phyloP scores from a whole-genome alignment of 805 yeast species.

The Starmerella tilneyi region DNA sequence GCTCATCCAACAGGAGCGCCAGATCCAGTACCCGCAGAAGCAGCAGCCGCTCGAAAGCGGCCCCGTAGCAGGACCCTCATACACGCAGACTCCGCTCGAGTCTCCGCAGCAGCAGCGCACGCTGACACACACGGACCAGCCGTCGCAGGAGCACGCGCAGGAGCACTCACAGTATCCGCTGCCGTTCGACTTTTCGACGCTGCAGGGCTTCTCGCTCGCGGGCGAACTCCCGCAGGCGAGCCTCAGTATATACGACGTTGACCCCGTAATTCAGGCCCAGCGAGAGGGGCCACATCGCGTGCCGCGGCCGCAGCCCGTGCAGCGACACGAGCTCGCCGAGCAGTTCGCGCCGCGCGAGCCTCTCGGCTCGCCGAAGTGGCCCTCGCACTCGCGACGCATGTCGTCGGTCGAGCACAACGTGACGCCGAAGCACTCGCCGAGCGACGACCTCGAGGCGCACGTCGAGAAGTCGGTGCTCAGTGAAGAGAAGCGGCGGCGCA shows the following conservation, averaged over 20 bases:
- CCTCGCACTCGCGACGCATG: background rate
- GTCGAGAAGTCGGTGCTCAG: constrained; percentile 29
- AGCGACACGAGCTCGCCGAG: constrained; percentile 22
- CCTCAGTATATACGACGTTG: constrained; percentile 20
- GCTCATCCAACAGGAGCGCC: constrained; percentile 35
- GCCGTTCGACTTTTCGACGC: constrained; percentile 26
- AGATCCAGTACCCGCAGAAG: constrained; percentile 30
- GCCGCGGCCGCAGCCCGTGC: constrained; percentile 12
- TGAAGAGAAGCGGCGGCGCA: constrained; percentile 69
- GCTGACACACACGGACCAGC: constrained; percentile 22
- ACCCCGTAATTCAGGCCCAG: constrained; percentile 20
- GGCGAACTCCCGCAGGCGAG: constrained; percentile 28
- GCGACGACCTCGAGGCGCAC: background rate
- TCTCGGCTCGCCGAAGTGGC: background rate
- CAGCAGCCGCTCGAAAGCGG: constrained; percentile 18
- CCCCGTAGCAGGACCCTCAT: constrained; percentile 20
- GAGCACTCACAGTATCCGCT: constrained; percentile 1
- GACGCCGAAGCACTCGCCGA: background rate
- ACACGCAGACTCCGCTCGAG: background rate
- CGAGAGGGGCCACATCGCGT: constrained; percentile 7
- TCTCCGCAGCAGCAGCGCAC: constrained; percentile 1
- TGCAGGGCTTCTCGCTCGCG: constrained; percentile 31
- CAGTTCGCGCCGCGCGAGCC: constrained; percentile 12
- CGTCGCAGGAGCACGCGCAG: constrained; percentile 18
- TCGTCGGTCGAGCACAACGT: background rate